Base-by-base conservation (phyloP, 1,284 basidiomycete genomes). In the Mrakiaceae sp. region DNA sequence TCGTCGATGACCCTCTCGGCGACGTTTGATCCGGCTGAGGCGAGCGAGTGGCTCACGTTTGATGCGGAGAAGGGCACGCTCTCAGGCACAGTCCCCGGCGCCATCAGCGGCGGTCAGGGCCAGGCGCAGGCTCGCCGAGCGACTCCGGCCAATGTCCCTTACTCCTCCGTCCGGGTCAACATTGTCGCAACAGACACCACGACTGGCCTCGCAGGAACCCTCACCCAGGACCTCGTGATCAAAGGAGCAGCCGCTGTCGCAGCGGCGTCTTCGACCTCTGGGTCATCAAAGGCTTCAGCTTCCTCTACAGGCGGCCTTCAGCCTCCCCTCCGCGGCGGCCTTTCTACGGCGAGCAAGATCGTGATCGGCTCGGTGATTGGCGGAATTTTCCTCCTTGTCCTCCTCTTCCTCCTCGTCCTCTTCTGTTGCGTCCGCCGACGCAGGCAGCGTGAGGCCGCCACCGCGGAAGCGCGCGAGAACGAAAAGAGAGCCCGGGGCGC, bases 41-140 rank as follows among this genome's bases (percentile, higher is more conserved):
- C 77, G 3, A 71, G 72, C 6, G 64, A 69, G 5, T 79, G 78
- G 78, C 68, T 79, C 46, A 70, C 70, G 6, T 76, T 75, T 67
- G 73, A 78, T 67, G 63, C 70, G 1, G 66, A 71, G 44, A 73
- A 74, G 50, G 68, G 74, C 65, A 70, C 74, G 1, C 69, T 79
- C 7, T 67, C 71, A 16, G 78, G 78, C 4, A 71, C 67, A 2
- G 69, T 67, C 67, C 40, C 76, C 70, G 9, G 63, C 27, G 27
- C 27, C 27, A 27, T 27, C 27, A 27, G 27, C 27, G 27, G 27
- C 27, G 27, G 27, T 27, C 27, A 27, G 27, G 27, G 27, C 27
- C 27, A 27, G 27, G 27, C 27, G 27, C 27, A 27, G 27, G 27
- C 27, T 27, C 27, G 27, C 27, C 27, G 27, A 27, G 27, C 27